Evolutionary conservation across 108 stramenopile genomes (phyloP), one percentile per base, ranked within the genome.

Genomic region (Discostella pseudostelligera): DNA sequence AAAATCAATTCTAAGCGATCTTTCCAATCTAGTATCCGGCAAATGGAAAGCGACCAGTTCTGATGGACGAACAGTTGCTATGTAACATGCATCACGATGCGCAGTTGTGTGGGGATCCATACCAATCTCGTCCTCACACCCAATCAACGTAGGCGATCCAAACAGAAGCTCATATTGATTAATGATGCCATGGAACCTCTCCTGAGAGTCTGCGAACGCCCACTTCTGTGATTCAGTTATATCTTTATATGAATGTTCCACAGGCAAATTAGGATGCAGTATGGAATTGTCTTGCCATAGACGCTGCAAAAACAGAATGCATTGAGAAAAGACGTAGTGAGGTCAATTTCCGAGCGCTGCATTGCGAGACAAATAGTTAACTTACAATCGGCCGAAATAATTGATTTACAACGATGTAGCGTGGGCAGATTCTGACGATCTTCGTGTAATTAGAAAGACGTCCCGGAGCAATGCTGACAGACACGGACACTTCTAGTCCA

Each of bases 201-300:
- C 57, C 0, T 82, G 62, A 55, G 72, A 63, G 21, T 46, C 43
- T 26, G 54, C 39, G 40, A 72, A 81, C 17, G 81, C 46, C 86
- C 84, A 89, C 40, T 74, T 84, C 13, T 73, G 70, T 39, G 65
- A 54, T 42, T 79, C 69, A 5, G 56, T 68, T 25, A 14, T 54
- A 32, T 21, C 54, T 8, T 46, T 9, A 39, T 26, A 59, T 36
- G 53, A 61, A 39, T 56, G 54, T 42, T 65, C 67, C 16, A 58
- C 39, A 21, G 62, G 37, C 13, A 55, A 58, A 45, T 82, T 64
- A 20, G 84, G 79, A 60, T 87, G 88, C 46, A 87, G 58, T 39
- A 88, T 71, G 8, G 94, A 94, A 59, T 86, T 93, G 73, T 96
- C 92, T 67, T 97, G 96, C 90, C 92, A 94, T 4, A 97, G 73